Base-by-base conservation (phyloP, 2,329 filamentous ascomycete genomes). In the Periconia sp. region DNA sequence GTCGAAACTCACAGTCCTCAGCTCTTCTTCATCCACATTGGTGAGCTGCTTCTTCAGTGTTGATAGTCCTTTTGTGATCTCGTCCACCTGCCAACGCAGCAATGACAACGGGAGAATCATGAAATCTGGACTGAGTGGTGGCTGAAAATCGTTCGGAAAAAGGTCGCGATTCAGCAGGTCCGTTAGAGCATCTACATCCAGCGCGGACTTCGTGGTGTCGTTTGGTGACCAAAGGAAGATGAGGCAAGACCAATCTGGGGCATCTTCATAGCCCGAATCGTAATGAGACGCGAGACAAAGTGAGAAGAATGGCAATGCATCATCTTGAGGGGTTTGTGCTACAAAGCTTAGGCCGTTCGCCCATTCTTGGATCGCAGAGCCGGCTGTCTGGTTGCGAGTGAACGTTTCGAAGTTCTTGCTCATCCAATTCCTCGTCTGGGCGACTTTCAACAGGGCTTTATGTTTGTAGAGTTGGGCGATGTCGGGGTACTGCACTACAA, bases 221-320 rank as follows among this genome's bases (percentile, higher is more conserved):
- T 18, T 39, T 2, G 36, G 25, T n/a, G 36, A 25, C 19, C 36
- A 23, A 5, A 39, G 25, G 25, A 39, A 39, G 21, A 39, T 21
- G 15, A 39, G 36, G 13, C 12, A 22, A 28, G 23, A 30, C 36
- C 25, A 39, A 18, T 39, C 36, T 18, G 36, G 36, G 10, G 25
- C 25, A 25, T 18, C 16, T 24, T 39, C 23, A 21, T 39, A 39
- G 22, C 36, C 36, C n/a, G 11, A 16, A 19, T 25, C 36, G 23
- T 28, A 15, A 25, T 39, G 36, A 12, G 36, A 39, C 16, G 36
- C 11, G 5, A 39, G 36, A 39, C 8, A 39, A 10, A 39, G 25
- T 17, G 36, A 39, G 25, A 39, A 39, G 36, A 39, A 39, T 10
- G 36, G 36, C 12, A 39, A 28, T 22, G 16, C 7, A 21, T 39